phyloP scores from a whole-genome alignment of 1,139 yeast genomes.

The Debaryomyces psychrophilus region DNA sequence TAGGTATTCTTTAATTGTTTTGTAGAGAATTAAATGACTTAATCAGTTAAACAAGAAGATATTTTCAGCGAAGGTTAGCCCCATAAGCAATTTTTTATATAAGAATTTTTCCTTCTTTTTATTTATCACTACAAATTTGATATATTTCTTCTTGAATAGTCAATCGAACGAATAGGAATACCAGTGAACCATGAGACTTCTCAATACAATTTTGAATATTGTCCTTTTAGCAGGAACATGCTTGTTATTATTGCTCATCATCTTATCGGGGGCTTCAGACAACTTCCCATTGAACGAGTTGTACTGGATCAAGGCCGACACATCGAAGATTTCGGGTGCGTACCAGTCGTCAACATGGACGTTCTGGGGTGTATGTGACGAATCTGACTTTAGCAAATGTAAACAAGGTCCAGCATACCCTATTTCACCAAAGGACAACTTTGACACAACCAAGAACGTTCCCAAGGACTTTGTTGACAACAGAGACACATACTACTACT shows the following conservation, averaged over 20 bases:
- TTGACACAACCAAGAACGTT: conserved; percentile 50
- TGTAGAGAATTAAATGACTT: conserved; percentile 10
- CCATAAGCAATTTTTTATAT: conserved; percentile 8
- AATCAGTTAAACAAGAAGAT: conserved; percentile 8
- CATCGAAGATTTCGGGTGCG: conserved; percentile 59
- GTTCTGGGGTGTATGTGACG: conserved; percentile 77
- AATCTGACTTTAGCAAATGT: conserved; percentile 47
- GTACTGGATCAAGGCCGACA: conserved; percentile 75
- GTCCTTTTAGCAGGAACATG: conserved; percentile 54
- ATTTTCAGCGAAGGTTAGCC: conserved; percentile 10
- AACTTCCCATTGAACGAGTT: conserved; percentile 64
- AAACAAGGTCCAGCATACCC: conserved; percentile 59
- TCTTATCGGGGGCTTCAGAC: conserved; percentile 67
- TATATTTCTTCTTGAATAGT: conserved; percentile 4
- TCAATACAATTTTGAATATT: conserved; percentile 40
- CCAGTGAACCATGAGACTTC: conserved; percentile 34
- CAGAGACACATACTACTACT: conserved; percentile 64
- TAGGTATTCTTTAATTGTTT: conserved; percentile 5
- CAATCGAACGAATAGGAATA: conserved; percentile 3
- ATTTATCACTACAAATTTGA: not conserved
- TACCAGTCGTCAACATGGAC: conserved; percentile 67
- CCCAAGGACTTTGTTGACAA: conserved; percentile 58
- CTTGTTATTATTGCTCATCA: conserved; percentile 59
- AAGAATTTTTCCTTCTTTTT: conserved; percentile 7
- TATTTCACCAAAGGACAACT: conserved; percentile 73